Conservation (phyloP, 371 early-diverging fungal species). For the Rhizopus microsporus region DNA sequence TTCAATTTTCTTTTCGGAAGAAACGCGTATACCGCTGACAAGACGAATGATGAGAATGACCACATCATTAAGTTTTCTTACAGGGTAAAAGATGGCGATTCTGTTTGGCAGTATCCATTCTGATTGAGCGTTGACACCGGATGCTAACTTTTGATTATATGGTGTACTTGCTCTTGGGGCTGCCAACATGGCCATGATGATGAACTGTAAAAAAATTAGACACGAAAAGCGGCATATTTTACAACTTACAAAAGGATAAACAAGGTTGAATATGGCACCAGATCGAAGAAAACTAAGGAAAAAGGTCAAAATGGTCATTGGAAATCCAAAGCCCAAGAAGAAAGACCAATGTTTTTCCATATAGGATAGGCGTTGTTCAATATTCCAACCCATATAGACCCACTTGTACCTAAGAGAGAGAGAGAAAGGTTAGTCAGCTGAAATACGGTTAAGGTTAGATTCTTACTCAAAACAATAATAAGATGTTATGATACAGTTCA, state of each 20-base stretch:
- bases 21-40: conserved; percentile 43
- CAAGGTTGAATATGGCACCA: conserved; percentile 48
- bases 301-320: conserved; percentile 45
- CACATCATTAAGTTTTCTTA: conserved; percentile 44
- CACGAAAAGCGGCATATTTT: not conserved
- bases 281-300: conserved; percentile 49
- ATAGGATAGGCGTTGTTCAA: conserved; percentile 52
- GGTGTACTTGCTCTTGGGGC: conserved; percentile 34
- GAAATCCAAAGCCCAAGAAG: conserved; percentile 55
- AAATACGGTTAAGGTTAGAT: no score
- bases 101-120: conserved; percentile 44
- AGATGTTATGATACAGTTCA: conserved; percentile 44
- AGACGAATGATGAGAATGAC: conserved; percentile 35
- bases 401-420: conserved; percentile 46
- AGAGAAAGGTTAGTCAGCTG: not conserved
- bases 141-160: conserved; percentile 30
- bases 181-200: conserved; percentile 56
- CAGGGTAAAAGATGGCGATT: conserved; percentile 45
- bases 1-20: conserved; percentile 34
- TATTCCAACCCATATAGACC: conserved; percentile 49
- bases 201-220: conserved; percentile 32
- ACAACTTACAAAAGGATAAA: conserved; percentile 52
- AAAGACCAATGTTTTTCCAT: conserved; percentile 58
- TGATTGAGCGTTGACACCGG: conserved; percentile 26
- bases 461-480: conserved; percentile 53